Conservation (phyloP, 768 basidiomycete genomes). For the Panus rudis region DNA sequence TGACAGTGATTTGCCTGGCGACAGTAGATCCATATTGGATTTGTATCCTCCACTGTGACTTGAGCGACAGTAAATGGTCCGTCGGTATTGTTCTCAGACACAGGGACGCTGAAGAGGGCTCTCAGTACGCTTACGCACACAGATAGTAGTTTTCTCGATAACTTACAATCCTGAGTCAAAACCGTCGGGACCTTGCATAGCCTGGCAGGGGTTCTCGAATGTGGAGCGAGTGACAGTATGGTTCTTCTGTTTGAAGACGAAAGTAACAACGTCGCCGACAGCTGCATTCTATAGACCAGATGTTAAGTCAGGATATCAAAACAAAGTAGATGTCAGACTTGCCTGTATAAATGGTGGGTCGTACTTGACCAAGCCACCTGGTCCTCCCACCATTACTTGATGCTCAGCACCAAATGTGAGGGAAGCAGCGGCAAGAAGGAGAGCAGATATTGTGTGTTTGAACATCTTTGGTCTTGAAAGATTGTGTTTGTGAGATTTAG, state of each 20-base stretch:
- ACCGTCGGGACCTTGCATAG: slow-evolving; percentile 31
- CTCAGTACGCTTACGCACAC: not conserved
- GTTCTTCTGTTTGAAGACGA: slow-evolving; percentile 50
- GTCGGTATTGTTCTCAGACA: slow-evolving; percentile 32
- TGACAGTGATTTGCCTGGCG: slow-evolving; percentile 49
- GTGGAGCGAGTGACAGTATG: slow-evolving; percentile 53
- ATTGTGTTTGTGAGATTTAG: too few relatives aligned
- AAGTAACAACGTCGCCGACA: slow-evolving; percentile 40
- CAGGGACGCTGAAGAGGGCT: slow-evolving; percentile 34
- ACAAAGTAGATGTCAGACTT: not conserved
- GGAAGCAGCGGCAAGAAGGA: too few relatives aligned
- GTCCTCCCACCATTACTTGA: not conserved
- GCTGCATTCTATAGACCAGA: slow-evolving; percentile 35
- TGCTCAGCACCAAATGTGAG: not conserved
- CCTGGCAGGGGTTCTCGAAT: slow-evolving; percentile 41
- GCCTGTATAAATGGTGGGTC: not conserved
- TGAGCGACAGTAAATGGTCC: slow-evolving; percentile 40
- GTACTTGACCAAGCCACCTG: not conserved
- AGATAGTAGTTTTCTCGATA: slow-evolving; percentile 15
- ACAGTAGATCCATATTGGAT: slow-evolving; percentile 57
- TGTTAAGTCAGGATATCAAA: too few relatives aligned
- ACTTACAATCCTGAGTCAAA: slow-evolving; percentile 57
- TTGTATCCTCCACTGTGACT: slow-evolving; percentile 32
- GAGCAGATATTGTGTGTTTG: too few relatives aligned
- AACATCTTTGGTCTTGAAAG: too few relatives aligned